A percentile compares a stretch with the other conserved stretches of the same genome.
These are phyloP conservation scores for Vitis hybrid DNA, from an alignment of 177 flowering plant genomes.

Conservation along the genomic window DNA sequence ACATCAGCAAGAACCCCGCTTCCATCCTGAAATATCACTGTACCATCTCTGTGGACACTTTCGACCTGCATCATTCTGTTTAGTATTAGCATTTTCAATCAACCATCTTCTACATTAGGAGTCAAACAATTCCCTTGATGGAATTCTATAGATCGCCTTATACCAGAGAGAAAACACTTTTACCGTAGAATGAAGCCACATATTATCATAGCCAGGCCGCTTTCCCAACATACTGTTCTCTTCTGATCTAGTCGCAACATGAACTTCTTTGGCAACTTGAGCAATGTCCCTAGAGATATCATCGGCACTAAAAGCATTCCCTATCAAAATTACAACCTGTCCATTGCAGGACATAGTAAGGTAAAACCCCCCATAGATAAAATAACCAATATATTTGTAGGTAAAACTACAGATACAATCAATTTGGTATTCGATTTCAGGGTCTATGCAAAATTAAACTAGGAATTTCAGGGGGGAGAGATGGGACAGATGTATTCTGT, in stretches of 20 bases:
- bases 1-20: slow-evolving; percentile 46
- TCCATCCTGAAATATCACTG: slow-evolving; percentile 69
- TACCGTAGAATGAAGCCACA: slow-evolving; percentile 96
- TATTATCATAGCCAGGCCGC: slow-evolving; percentile 60
- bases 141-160: not conserved
- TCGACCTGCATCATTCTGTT: slow-evolving; percentile 56
- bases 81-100: slow-evolving; percentile 25
- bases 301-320: slow-evolving; percentile 70
- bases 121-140: no score
- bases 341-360: slow-evolving; percentile 5
- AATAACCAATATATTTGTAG: no score
- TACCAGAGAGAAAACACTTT: slow-evolving; percentile 18
- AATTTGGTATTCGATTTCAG: no score
- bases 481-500: no score
- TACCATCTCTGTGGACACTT: slow-evolving; percentile 63
- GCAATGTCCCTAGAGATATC: slow-evolving; percentile 85
- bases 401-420: no score
- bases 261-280: slow-evolving; percentile 82
- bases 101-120: not conserved
- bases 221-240: slow-evolving; percentile 28
- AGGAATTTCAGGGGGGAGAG: no score
- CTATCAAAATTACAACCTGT: slow-evolving; percentile 77
- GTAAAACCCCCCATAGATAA: no score
- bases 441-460: no score
- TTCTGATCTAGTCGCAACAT: slow-evolving; percentile 67